Evolutionary conservation across 345 rosid genomes (phyloP), one percentile per base, ranked within the genome.

Genomic region (Trapa incisa): DNA sequence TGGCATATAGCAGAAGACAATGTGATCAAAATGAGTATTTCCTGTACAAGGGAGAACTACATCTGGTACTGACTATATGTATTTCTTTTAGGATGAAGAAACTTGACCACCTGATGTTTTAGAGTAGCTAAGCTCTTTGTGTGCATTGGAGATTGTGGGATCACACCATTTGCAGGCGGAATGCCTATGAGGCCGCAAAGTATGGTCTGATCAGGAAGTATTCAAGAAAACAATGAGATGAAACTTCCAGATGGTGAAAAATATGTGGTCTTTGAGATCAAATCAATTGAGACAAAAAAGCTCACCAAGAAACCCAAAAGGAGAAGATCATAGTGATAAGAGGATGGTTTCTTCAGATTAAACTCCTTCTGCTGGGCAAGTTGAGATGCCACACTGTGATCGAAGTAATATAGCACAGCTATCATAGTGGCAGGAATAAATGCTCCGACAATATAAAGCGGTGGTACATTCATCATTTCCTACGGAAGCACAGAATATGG

Each of bases 91-190:
- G 56, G 15, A 5, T 36, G 63, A 3, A 11, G 12, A 2, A 65
- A n/a, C 6, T 8, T 42, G 36, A n/a, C 72, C 75, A 92, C 96
- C 93, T 92, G 97, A 78, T 90, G 89, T 74, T 90, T 93, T 68
- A 90, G 79, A 65, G 97, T 88, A 66, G 98, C 94, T 76, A 93
- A 81, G 85, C 94, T 85, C 69, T 93, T 93, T 9, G 98, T 93
- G 71, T 93, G 98, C 98, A 93, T 93, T 47, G 98, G 98, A 57
- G 98, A 93, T 70, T 93, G 97, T 11, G 98, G 98, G 68, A 93
- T 90, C 66, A 93, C 98, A 67, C 98, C 98, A 74, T 93, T 93
- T 56, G 98, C 84, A 62, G 98, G 97, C 37, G 98, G 98, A 66
- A 93, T 87, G 75, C 97, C 98, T 69, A 93, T 79, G 58, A 93